Conservation (phyloP, 2,329 filamentous ascomycete genomes). For the Aspergillus calidoustus region DNA sequence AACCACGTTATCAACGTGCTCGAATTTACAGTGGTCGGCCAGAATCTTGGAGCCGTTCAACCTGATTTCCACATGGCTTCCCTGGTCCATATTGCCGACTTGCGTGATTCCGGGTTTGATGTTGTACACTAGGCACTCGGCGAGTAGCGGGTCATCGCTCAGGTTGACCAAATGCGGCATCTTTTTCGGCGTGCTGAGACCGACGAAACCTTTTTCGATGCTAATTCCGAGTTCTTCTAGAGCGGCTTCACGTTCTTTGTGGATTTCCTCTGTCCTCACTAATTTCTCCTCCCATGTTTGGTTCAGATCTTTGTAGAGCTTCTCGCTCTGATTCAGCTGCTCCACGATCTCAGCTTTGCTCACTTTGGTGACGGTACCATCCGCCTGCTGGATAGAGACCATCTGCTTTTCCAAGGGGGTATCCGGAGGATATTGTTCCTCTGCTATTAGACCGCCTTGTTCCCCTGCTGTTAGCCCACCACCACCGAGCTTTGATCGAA, state of each 20-base stretch:
- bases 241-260: conserved; percentile 94
- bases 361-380: conserved; percentile 89
- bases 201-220: conserved; percentile 97
- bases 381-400: conserved; percentile 85
- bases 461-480: conserved; percentile 72
- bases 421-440: conserved; percentile 87
- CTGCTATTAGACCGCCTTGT: conserved; percentile 61
- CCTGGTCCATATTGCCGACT: conserved; percentile 90
- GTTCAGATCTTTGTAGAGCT: conserved; percentile 92
- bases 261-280: conserved; percentile 91
- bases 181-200: conserved; percentile 94
- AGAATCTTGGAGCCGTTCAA: conserved; percentile 93
- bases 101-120: conserved; percentile 93
- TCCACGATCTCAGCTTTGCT: conserved; percentile 98
- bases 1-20: conserved; percentile 91
- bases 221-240: conserved; percentile 97
- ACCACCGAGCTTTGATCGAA: conserved; percentile 82
- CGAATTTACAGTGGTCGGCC: conserved; percentile 89
- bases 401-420: conserved; percentile 95
- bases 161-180: conserved; percentile 99
- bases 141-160: conserved; percentile 89
- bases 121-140: conserved; percentile 97
- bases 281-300: conserved; percentile 99
- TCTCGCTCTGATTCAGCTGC: conserved; percentile 94
- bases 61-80: conserved; percentile 82